These are phyloP conservation scores for Tricharina praecox DNA, from an alignment of 495 filamentous ascomycete genomes.

Conservation along the genomic window DNA sequence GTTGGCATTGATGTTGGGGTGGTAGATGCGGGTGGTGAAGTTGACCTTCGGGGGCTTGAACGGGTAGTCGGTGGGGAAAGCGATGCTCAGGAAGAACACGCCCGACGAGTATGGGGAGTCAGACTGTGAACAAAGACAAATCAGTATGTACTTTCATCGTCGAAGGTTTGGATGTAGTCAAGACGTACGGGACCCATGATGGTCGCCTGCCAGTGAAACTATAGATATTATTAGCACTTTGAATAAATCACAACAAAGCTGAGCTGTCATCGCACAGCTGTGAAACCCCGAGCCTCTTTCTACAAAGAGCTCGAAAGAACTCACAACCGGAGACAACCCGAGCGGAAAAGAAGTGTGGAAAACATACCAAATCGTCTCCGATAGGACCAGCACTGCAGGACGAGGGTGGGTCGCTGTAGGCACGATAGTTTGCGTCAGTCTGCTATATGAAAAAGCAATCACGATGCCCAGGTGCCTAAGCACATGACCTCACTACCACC, in stretches of 20 bases:
- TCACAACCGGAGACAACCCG: neutral
- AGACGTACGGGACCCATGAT: constrained; percentile 97
- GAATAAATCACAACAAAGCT: too few species aligned
- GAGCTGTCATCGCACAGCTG: too few species aligned
- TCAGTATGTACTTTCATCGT: constrained; percentile 1
- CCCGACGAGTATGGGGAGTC: constrained; percentile 94
- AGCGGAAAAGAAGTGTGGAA: constrained; percentile 4
- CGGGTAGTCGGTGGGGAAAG: constrained; percentile 99
- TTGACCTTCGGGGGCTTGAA: constrained; percentile 99
- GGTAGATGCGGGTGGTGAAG: constrained; percentile 98
- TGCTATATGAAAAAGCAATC: neutral
- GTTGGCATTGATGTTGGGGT: constrained; percentile 99
- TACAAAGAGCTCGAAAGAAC: neutral
- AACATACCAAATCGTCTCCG: constrained; percentile 90
- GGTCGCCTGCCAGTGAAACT: constrained; percentile 99
- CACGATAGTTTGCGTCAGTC: constrained; percentile 2
- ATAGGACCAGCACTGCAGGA: constrained; percentile 95
- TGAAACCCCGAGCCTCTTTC: neutral
- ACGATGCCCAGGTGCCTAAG: neutral
- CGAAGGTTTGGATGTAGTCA: too few species aligned
- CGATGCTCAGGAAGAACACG: constrained; percentile 95
- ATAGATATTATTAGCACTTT: constrained; percentile 11
- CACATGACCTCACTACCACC: constrained; percentile 7
- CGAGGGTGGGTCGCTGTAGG: constrained; percentile 77
- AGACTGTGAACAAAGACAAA: constrained; percentile 31